phyloP scores from a whole-genome alignment of 2,329 filamentous ascomycete genomes.

The Penicillium sp. region DNA sequence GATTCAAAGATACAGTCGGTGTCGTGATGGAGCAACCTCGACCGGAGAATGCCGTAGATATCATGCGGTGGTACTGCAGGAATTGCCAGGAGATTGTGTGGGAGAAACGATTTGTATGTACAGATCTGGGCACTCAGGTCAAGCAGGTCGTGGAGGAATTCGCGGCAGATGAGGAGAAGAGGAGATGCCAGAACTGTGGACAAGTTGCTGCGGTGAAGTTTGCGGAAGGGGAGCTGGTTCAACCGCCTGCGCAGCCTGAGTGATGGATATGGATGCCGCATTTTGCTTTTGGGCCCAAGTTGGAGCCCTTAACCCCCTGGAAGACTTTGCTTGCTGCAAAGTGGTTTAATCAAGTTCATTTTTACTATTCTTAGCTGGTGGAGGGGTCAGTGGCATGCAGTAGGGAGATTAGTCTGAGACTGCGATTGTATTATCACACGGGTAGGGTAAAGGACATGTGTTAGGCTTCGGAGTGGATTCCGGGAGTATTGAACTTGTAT shows the following conservation, averaged over 20 bases:
- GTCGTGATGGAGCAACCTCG: slow-evolving; percentile 84
- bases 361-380: no score
- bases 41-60: slow-evolving; percentile 63
- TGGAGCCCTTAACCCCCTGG: no score
- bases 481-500: no score
- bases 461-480: no score
- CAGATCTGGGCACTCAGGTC: slow-evolving; percentile 87
- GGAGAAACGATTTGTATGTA: slow-evolving; percentile 82
- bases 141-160: slow-evolving; percentile 85
- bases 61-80: slow-evolving; percentile 85
- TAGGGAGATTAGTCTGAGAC: no score
- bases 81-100: slow-evolving; percentile 67
- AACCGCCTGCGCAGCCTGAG: slow-evolving; percentile 37
- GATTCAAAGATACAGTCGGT: slow-evolving; percentile 90
- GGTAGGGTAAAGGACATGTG: no score
- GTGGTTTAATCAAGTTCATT: no score
- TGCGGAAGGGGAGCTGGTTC: slow-evolving; percentile 38
- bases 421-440: no score
- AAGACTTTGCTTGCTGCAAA: no score
- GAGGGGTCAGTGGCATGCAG: no score
- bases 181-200: slow-evolving; percentile 74
- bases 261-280: slow-evolving; percentile 8
- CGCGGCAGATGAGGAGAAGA: slow-evolving; percentile 59
- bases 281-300: no score
- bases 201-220: slow-evolving; percentile 56